Evolutionary conservation across 176 grass and related monocot species (phyloP), one percentile per base, ranked within the genome.

Genomic region (Olyra latifolia): DNA sequence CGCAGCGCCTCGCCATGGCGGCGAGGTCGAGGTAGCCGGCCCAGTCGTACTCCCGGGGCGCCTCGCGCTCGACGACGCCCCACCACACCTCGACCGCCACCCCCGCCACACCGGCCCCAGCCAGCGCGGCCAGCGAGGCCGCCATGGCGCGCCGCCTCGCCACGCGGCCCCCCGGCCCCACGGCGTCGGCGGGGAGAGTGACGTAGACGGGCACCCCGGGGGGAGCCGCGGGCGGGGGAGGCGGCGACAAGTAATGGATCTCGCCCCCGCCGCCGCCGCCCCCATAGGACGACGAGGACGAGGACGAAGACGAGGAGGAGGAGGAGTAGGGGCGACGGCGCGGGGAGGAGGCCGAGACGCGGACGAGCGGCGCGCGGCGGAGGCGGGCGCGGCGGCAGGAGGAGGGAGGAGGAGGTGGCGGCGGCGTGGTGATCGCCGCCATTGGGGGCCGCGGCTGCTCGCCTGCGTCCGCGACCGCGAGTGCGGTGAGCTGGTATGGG

Each of bases 21-120:
- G 87, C 86, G 75, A 91, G 75, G 39, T 94, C 91, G 43, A 91
- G 80, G 79, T 91, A 91, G 0, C 91, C 91, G 9, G 69, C 75
- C 91, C 88, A 94, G 44, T 94, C 91, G 75, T 94, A 94, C 58
- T 83, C 71, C 45, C 85, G 44, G 24, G 91, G 88, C 1, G 69
- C 70, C 22, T 83, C 65, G 25, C 91, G 59, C 80, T 94, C 91
- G 39, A 94, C 91, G 83, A 91, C 62, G 44, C 91, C 91, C 91
- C 88, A 94, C 91, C 91, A 94, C 79, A 84, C 78, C 88, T 94
- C 91, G 1, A 94, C 27, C 22, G 66, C 85, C 3, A 94, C 70
- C 48, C 91, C 88, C 5, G 89, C 80, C 4, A 94, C 91, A 19
- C 91, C 91, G 10, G 91, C 82, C 24, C 57, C 39, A 11, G 91